Evolutionary conservation across 2,329 filamentous ascomycete species (phyloP).

Genomic region (Clonostachys rhizophaga): DNA sequence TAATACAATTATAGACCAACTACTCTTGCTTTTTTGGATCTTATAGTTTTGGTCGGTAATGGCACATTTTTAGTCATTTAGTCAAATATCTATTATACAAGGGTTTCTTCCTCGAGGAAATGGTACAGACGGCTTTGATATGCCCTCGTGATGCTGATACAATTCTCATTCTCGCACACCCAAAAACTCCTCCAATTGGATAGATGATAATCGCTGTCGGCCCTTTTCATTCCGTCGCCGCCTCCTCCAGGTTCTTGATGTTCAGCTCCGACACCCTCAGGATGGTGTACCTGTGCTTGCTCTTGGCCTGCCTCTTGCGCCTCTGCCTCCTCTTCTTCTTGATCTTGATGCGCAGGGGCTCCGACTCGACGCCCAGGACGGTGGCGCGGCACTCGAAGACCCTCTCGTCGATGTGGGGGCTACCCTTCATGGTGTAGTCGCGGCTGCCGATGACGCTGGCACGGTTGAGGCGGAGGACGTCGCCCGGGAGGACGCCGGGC

Average conservation of each 20-base stretch:
- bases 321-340: constrained; percentile 79
- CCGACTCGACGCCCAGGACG: constrained; percentile 79
- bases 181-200: too few species aligned
- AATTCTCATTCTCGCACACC: too few species aligned
- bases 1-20: too few species aligned
- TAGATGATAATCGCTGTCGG: too few species aligned
- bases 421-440: constrained; percentile 83
- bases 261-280: constrained; percentile 79
- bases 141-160: too few species aligned
- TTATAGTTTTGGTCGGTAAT: too few species aligned
- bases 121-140: too few species aligned
- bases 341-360: constrained; percentile 71
- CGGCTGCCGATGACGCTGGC: constrained; percentile 78
- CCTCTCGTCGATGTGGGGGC: constrained; percentile 76
- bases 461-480: constrained; percentile 82
- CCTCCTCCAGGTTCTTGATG: constrained; percentile 27
- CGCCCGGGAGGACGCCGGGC: constrained; percentile 71
- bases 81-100: too few species aligned
- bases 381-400: constrained; percentile 82
- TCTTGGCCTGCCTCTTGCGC: constrained; percentile 70
- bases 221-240: too few species aligned
- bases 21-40: too few species aligned
- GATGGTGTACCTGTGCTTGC: constrained; percentile 88
- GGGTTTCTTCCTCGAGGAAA: too few species aligned
- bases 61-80: too few species aligned